Evolutionary conservation across 2,329 filamentous ascomycete genomes (phyloP).

Genomic region (Rutstroemia sydowiana): DNA sequence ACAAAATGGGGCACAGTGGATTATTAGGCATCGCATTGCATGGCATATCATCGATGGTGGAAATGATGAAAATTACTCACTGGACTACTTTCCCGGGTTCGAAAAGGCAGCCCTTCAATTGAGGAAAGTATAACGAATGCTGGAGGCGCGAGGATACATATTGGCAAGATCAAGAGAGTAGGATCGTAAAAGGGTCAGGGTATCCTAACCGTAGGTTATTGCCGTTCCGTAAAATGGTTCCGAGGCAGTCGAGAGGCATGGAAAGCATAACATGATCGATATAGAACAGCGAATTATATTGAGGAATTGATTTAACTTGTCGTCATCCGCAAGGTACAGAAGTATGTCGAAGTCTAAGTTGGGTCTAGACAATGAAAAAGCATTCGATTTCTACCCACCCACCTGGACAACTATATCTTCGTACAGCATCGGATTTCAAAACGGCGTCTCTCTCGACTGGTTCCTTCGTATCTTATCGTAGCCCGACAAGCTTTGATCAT

Average conservation of each 20-base stretch:
- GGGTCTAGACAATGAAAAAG: background rate
- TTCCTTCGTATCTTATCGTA: background rate
- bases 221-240: conserved; percentile 1
- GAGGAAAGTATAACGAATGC: conserved; percentile 3
- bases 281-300: background rate
- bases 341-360: background rate
- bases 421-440: background rate
- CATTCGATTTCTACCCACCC: background rate
- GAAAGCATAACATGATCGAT: conserved; percentile 1
- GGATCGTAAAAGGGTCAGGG: background rate
- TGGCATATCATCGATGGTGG: background rate
- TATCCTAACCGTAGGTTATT: background rate
- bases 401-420: background rate
- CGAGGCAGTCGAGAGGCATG: background rate
- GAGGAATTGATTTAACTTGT: background rate
- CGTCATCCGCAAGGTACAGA: conserved; percentile 3
- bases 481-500: conserved; percentile 5
- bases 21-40: conserved; percentile 12
- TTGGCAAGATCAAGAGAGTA: background rate
- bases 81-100: background rate
- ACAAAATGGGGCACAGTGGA: background rate
- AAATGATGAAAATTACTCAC: background rate
- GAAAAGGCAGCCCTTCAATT: background rate
- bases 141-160: background rate
- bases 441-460: background rate